These are phyloP conservation scores for Plasmodium chabaudi DNA, from an alignment of 169 alveolate genomes.

Conservation along the genomic window DNA sequence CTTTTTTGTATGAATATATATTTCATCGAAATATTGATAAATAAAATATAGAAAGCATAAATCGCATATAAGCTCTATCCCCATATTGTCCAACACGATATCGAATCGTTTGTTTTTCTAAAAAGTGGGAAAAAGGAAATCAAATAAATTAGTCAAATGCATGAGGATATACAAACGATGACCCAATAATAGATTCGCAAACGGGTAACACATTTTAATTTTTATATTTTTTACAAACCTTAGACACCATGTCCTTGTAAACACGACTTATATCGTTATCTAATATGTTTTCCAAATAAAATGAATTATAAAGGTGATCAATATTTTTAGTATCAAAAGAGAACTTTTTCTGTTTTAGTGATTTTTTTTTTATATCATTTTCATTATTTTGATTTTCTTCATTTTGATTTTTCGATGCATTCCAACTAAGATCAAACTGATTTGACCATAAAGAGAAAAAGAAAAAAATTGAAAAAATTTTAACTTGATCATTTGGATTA, in stretches of 20 bases:
- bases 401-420: slow-evolving; percentile 46
- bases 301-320: slow-evolving; percentile 26
- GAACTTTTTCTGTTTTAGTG: slow-evolving; percentile 35
- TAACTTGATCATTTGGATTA: slow-evolving; percentile 10
- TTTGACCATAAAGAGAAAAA: slow-evolving; percentile 62
- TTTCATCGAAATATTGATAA: slow-evolving; percentile 27
- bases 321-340: slow-evolving; percentile 33
- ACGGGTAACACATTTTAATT: too few species aligned
- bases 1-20: slow-evolving; percentile 47
- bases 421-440: slow-evolving; percentile 72
- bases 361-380: slow-evolving; percentile 54
- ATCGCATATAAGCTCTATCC: slow-evolving; percentile 55
- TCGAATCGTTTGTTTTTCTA: slow-evolving; percentile 42
- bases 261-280: slow-evolving; percentile 17
- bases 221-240: slow-evolving; percentile 6
- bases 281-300: slow-evolving; percentile 37
- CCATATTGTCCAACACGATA: slow-evolving; percentile 72
- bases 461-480: slow-evolving; percentile 45
- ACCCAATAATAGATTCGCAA: neutral
- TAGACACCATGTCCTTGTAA: slow-evolving; percentile 21
- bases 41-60: slow-evolving; percentile 44
- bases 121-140: neutral
- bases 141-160: neutral
- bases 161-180: neutral
- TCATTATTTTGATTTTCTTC: slow-evolving; percentile 16